A percentile compares a stretch with the other conserved stretches of the same genome.
phyloP scores from a whole-genome alignment of 1,139 yeast genomes.

The Sugiyamaella pinicola region DNA sequence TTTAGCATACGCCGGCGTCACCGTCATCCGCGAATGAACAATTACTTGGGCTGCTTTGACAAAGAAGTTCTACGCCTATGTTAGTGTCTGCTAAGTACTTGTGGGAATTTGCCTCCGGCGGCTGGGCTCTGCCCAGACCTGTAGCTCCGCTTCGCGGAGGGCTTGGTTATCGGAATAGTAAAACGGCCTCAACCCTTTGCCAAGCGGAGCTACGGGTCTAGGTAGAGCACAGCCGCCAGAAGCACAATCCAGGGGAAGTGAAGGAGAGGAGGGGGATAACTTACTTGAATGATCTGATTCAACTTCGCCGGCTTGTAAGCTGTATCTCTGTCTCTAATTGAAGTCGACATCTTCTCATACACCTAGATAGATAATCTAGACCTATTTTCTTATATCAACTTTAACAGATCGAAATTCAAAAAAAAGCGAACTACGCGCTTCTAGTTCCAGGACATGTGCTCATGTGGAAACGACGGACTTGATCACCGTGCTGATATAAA shows the following conservation, averaged over 20 bases:
- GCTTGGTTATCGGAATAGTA: too few relatives aligned
- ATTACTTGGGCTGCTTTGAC: constrained; percentile 69
- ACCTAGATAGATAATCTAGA: neutral
- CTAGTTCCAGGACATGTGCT: neutral
- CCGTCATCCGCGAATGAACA: constrained; percentile 44
- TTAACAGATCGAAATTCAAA: neutral
- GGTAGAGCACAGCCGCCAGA: too few relatives aligned
- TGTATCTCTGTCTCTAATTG: constrained; percentile 1
- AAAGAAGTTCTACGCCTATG: constrained; percentile 57
- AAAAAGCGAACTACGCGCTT: constrained; percentile 13
- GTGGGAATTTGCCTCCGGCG: too few relatives aligned
- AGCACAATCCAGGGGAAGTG: too few relatives aligned
- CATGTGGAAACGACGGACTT: constrained; percentile 9
- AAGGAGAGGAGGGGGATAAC: too few relatives aligned
- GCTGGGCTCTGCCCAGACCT: too few relatives aligned
- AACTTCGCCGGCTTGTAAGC: constrained; percentile 36
- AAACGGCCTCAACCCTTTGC: too few relatives aligned
- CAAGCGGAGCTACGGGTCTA: too few relatives aligned
- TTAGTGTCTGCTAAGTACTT: constrained; percentile 18
- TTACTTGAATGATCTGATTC: constrained; percentile 45
- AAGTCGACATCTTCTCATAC: constrained; percentile 17
- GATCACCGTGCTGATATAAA: neutral
- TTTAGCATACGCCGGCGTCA: constrained; percentile 18
- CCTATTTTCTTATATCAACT: neutral
- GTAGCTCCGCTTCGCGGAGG: too few relatives aligned